Evolutionary conservation across 2,329 filamentous ascomycete species (phyloP), one percentile per base, ranked within the genome.

Genomic region (Zalaria sp.): DNA sequence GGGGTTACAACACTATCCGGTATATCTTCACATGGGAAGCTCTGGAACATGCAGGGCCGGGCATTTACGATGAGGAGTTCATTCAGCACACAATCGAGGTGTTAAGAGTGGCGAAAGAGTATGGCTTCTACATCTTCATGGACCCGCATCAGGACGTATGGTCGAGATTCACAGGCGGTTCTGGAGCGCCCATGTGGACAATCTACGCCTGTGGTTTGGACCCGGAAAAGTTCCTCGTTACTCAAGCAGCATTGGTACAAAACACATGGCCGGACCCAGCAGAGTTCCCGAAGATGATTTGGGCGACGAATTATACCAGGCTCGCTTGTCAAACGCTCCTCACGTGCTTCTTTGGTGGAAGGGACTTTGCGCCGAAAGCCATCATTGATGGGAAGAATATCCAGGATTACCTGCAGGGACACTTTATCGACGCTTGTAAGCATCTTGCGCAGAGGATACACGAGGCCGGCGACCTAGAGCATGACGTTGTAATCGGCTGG

Each of bases 21-120:
- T 98, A 98, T 62, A 71, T 98, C 51, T 98, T 96, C 58, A 96
- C 91, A 0, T 98, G 91, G 91, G 91, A 98, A 63, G 89, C 91
- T n/a, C 83, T 98, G 58, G 91, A 98, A 63, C 83, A 91, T 44
- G 79, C 79, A 1, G 89, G 89, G 0, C 91, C 93, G 0, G 86
- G 88, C 1, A 79, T 76, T 55, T 98, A 96, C 59, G 93, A 98
- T 54, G 86, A 98, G 57, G 80, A 83, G 47, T 98, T 84, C 73
- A 88, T 96, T 49, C 72, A 83, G 50, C 86, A 93, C 58, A 98
- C 91, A 1, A 86, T 98, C 49, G 74, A 84, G 34, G 69, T 94
- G 7, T 63, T 98, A 51, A 75, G 87, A 43, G 69, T 87, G 49
- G 88, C 88, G 32, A 94, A 88, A 58, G 72, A 78, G 32, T 96